Evolutionary conservation across 2,329 filamentous ascomycete species (phyloP).

Genomic region (Lecanicillium sp.): DNA sequence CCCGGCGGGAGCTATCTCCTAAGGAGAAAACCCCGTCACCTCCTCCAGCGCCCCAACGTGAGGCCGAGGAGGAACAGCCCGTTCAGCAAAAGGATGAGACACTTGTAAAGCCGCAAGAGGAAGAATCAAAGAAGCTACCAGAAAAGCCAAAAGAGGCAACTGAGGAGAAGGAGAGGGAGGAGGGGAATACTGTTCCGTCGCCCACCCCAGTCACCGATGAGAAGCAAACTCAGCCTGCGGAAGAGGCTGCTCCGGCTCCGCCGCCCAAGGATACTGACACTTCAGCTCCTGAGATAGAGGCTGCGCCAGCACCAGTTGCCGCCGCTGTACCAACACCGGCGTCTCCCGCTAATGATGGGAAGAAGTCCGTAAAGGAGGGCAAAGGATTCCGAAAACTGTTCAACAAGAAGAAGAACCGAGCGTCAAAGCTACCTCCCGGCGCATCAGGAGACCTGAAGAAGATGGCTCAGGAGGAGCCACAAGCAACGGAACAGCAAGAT

Average conservation of each 20-base stretch:
- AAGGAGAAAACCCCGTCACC: conserved; percentile 1
- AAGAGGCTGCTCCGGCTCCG: too few species aligned
- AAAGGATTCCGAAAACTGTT: conserved; percentile 59
- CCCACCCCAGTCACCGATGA: neutral
- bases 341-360: conserved; percentile 7
- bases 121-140: too few species aligned
- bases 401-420: conserved; percentile 54
- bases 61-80: neutral
- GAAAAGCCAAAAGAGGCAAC: neutral
- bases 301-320: conserved; percentile 20
- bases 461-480: conserved; percentile 37
- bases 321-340: conserved; percentile 6
- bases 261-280: neutral
- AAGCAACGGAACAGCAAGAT: conserved; percentile 13
- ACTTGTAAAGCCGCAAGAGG: too few species aligned
- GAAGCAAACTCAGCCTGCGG: neutral
- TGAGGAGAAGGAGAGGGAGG: too few species aligned
- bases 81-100: neutral
- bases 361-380: conserved; percentile 30
- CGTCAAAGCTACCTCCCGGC: conserved; percentile 48
- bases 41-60: neutral
- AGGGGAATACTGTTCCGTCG: neutral
- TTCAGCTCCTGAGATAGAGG: conserved; percentile 9
- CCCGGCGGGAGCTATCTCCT: conserved; percentile 24
- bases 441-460: conserved; percentile 41